Conservation (phyloP, 2,329 filamentous ascomycete genomes). For the Neonectria punicea region DNA sequence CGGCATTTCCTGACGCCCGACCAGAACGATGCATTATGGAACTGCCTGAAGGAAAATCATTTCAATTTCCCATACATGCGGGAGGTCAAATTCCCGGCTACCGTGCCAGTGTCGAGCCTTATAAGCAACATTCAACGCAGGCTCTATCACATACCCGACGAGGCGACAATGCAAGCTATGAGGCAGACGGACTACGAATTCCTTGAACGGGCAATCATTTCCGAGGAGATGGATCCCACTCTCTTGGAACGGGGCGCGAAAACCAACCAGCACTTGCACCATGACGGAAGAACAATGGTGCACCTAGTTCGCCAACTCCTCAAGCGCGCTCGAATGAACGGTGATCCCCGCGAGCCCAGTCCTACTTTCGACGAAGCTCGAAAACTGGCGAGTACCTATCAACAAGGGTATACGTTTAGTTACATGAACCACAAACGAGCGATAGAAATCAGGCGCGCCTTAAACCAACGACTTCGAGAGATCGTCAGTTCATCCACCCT, state of each 20-base stretch:
- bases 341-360: conserved; percentile 34
- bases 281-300: conserved; percentile 40
- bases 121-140: conserved; percentile 42
- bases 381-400: conserved; percentile 30
- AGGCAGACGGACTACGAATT: conserved; percentile 44
- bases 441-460: conserved; percentile 33
- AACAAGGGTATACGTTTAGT: conserved; percentile 41
- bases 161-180: conserved; percentile 33
- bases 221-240: conserved; percentile 41
- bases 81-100: conserved; percentile 47
- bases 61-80: conserved; percentile 50
- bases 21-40: conserved; percentile 49
- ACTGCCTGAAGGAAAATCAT: conserved; percentile 45
- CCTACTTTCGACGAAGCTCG: conserved; percentile 46
- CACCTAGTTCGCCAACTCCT: conserved; percentile 46
- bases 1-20: conserved; percentile 33
- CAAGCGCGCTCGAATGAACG: conserved; percentile 39
- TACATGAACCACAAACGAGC: conserved; percentile 43
- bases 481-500: conserved; percentile 41
- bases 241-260: conserved; percentile 37
- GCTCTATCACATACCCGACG: conserved; percentile 43
- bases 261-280: conserved; percentile 42
- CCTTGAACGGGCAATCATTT: conserved; percentile 44
- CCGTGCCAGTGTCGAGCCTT: conserved; percentile 41
- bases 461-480: conserved; percentile 47